A percentile compares a stretch with the other conserved stretches of the same genome.
Evolutionary conservation across 768 basidiomycete genomes (phyloP).

Genomic region (Lactarius trivialis): DNA sequence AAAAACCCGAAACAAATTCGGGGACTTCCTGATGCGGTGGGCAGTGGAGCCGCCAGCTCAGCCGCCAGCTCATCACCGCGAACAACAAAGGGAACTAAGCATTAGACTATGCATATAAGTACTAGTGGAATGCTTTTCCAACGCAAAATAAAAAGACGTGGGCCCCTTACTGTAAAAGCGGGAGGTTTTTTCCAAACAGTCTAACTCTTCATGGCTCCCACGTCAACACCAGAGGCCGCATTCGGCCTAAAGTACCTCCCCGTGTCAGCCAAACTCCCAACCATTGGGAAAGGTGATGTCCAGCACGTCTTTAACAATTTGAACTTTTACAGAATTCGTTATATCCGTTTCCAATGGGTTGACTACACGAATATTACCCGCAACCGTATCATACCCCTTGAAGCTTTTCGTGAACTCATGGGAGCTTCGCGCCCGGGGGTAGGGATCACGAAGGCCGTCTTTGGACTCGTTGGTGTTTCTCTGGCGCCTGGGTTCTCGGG

Average conservation of each 20-base stretch:
- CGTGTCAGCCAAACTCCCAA: not conserved
- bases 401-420: constrained; percentile 50
- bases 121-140: too few species aligned
- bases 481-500: constrained; percentile 44
- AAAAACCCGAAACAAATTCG: too few species aligned
- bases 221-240: not conserved
- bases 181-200: too few species aligned
- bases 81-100: too few species aligned
- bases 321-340: not conserved
- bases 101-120: too few species aligned
- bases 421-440: constrained; percentile 48
- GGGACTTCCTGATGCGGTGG: too few species aligned
- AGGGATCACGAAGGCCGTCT: constrained; percentile 36
- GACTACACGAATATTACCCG: constrained; percentile 55
- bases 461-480: constrained; percentile 47
- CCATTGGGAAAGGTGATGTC: not conserved
- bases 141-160: too few species aligned
- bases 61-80: too few species aligned
- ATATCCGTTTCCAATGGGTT: constrained; percentile 57
- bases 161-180: too few species aligned
- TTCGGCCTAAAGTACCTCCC: constrained; percentile 15
- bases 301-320: not conserved
- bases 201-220: constrained; percentile 2
- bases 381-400: constrained; percentile 51
- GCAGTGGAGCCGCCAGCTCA: too few species aligned